phyloP scores from a whole-genome alignment of 1,139 yeast genomes.

The Geotrichum australiense region DNA sequence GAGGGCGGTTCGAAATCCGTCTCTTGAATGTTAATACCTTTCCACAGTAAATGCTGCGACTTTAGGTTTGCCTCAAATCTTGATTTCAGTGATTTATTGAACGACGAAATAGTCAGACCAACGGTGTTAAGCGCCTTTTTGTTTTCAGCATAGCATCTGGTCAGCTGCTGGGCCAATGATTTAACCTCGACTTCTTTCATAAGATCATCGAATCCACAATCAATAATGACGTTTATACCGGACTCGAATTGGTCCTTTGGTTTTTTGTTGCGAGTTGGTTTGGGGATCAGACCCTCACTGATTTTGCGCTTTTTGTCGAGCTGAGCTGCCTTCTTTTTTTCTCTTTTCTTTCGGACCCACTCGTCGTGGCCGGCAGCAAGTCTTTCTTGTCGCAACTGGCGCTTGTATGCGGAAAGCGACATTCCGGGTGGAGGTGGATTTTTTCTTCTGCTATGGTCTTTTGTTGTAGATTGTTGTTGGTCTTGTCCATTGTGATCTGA shows the following conservation, averaged over 20 bases:
- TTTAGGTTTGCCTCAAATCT: constrained; percentile 61
- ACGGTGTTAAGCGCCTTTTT: constrained; percentile 56
- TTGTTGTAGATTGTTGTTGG: too few species aligned
- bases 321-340: constrained; percentile 35
- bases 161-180: constrained; percentile 72
- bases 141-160: constrained; percentile 75
- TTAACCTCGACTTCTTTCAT: constrained; percentile 75
- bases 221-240: constrained; percentile 52
- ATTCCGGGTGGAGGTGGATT: constrained; percentile 43
- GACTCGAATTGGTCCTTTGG: constrained; percentile 14
- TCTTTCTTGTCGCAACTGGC: constrained; percentile 49
- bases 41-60: constrained; percentile 59
- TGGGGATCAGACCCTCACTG: constrained; percentile 17
- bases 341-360: constrained; percentile 49
- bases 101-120: constrained; percentile 54
- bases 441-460: constrained; percentile 15
- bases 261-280: constrained; percentile 17
- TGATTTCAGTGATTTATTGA: constrained; percentile 55
- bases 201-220: constrained; percentile 83
- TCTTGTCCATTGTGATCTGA: too few species aligned
- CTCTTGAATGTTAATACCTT: constrained; percentile 47
- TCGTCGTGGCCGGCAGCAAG: constrained; percentile 61
- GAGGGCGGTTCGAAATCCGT: constrained; percentile 37
- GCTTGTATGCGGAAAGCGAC: constrained; percentile 80
- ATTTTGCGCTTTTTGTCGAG: constrained; percentile 33